These are phyloP conservation scores for Aureococcus anophagefferens DNA, from an alignment of 108 stramenopile genomes.

Conservation along the genomic window DNA sequence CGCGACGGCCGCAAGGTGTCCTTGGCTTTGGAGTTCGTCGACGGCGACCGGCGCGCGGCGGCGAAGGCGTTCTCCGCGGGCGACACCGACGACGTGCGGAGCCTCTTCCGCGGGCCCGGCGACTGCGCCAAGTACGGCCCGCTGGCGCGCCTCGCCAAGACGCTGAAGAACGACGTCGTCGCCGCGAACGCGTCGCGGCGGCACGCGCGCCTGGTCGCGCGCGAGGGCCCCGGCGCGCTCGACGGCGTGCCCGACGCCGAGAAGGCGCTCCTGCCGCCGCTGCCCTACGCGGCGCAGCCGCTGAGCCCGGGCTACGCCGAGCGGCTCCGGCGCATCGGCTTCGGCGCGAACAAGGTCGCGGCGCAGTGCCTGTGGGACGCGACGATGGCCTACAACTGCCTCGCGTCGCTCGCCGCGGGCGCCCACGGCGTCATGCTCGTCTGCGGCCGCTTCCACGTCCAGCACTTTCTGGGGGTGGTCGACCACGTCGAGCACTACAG, in stretches of 20 bases:
- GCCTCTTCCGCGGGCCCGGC: not conserved
- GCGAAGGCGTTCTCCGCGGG: not conserved
- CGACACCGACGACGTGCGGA: not conserved
- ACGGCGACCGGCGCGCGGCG: not conserved
- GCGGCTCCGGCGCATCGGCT: not conserved
- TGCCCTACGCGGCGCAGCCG: not conserved
- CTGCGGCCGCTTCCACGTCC: not conserved
- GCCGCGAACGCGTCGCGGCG: not conserved
- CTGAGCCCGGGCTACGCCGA: not conserved
- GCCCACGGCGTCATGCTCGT: not conserved
- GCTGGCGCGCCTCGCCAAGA: not conserved
- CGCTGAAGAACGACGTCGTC: not conserved
- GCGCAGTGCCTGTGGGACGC: slow-evolving; percentile 1
- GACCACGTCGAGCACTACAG: not conserved
- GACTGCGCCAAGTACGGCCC: not conserved
- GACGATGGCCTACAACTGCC: not conserved
- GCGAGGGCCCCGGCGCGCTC: not conserved
- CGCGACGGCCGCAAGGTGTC: too few species aligned
- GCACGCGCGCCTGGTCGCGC: not conserved
- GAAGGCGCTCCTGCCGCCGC: not conserved
- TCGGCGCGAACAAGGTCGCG: not conserved
- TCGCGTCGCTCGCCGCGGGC: not conserved
- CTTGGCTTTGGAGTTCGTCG: not conserved
- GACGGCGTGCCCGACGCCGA: not conserved
- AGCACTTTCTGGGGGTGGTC: not conserved